These are phyloP conservation scores for Euphrasia arctica DNA, from an alignment of 305 asterid genomes.

Conservation along the genomic window DNA sequence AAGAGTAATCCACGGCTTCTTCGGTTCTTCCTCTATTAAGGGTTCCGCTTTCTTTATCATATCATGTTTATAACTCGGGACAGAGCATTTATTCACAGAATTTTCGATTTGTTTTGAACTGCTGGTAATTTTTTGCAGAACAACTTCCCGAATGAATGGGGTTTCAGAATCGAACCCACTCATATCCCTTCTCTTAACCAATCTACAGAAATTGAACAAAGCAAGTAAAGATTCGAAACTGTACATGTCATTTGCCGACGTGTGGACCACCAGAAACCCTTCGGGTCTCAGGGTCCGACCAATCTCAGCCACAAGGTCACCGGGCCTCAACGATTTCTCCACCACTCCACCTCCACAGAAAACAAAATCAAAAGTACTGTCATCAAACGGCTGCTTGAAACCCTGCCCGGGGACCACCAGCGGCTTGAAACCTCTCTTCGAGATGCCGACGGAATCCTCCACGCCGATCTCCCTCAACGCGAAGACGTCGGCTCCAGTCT, in stretches of 20 bases:
- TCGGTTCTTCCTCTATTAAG: slow-evolving; percentile 77
- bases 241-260: slow-evolving; percentile 69
- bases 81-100: slow-evolving; percentile 44
- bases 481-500: slow-evolving; percentile 70
- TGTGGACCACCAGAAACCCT: slow-evolving; percentile 85
- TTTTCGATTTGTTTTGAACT: neutral
- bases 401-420: slow-evolving; percentile 70
- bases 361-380: slow-evolving; percentile 60
- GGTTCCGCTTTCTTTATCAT: slow-evolving; percentile 72
- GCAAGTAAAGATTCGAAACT: slow-evolving; percentile 78
- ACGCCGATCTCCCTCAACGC: slow-evolving; percentile 84
- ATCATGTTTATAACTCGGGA: slow-evolving; percentile 65
- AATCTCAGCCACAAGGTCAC: slow-evolving; percentile 64
- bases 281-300: slow-evolving; percentile 80
- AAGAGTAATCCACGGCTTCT: slow-evolving; percentile 90
- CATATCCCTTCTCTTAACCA: slow-evolving; percentile 62
- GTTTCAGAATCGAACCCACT: slow-evolving; percentile 45
- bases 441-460: slow-evolving; percentile 67
- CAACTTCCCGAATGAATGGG: slow-evolving; percentile 66
- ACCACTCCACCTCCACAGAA: slow-evolving; percentile 76
- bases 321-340: slow-evolving; percentile 64
- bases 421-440: slow-evolving; percentile 69
- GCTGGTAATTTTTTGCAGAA: slow-evolving; percentile 50
- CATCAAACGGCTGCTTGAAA: slow-evolving; percentile 56
- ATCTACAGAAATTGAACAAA: slow-evolving; percentile 78